Conservation (phyloP, 148 eudicot species). For the Cornus florida region DNA sequence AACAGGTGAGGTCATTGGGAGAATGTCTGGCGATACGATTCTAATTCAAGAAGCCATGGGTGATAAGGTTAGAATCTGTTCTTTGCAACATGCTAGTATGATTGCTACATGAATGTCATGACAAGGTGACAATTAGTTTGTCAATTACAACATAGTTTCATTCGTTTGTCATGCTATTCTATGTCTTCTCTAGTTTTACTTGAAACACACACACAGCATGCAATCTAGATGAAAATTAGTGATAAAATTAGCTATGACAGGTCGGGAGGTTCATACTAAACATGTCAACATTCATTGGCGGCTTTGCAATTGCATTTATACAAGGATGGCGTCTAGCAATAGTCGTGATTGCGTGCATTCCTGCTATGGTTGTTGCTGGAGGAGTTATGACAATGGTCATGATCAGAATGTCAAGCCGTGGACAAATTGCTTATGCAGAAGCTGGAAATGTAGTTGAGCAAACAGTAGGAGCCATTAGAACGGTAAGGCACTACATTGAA, state of each 20-base stretch:
- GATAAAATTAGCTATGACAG: constrained; percentile 26
- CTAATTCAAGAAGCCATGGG: constrained; percentile 97
- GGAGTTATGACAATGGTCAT: constrained; percentile 50
- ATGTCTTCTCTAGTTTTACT: too few species aligned
- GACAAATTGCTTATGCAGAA: constrained; percentile 72
- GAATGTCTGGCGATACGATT: constrained; percentile 91
- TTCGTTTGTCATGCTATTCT: background rate
- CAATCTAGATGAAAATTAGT: background rate
- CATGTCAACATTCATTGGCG: constrained; percentile 60
- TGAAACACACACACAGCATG: background rate
- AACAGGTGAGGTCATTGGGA: constrained; percentile 81
- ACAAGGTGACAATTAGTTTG: too few species aligned
- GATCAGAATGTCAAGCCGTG: constrained; percentile 61
- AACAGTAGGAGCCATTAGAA: constrained; percentile 70
- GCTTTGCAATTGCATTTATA: constrained; percentile 60
- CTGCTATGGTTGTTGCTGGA: constrained; percentile 56
- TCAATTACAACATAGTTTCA: too few species aligned
- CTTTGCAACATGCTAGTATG: background rate
- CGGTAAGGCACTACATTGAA: constrained; percentile 39
- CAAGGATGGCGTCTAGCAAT: constrained; percentile 81
- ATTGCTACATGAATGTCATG: background rate
- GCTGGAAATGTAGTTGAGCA: constrained; percentile 89
- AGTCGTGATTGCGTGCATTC: constrained; percentile 58
- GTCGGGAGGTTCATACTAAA: constrained; percentile 82
- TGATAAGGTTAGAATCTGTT: constrained; percentile 51